Evolutionary conservation across 129 eudicot genomes (phyloP).

Genomic region (Oenanthe sinensis): DNA sequence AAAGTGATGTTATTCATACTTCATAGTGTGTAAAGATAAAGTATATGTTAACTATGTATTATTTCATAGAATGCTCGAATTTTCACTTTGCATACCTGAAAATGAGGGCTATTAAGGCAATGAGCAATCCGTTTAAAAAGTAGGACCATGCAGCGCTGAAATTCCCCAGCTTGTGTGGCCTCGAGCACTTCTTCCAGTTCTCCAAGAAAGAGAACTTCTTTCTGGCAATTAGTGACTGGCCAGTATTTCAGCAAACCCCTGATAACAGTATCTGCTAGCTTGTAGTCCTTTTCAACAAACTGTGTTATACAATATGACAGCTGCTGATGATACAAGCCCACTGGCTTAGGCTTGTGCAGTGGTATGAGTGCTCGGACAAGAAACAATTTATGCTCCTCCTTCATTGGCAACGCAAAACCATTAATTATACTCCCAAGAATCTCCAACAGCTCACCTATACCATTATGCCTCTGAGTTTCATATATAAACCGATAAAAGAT

Average conservation of each 20-base stretch:
- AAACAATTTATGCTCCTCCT: constrained; percentile 85
- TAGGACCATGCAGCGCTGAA: constrained; percentile 71
- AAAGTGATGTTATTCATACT: not conserved
- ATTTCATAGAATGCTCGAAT: not conserved
- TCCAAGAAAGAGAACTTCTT: constrained; percentile 82
- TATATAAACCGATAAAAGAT: constrained; percentile 71
- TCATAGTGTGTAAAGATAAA: not conserved
- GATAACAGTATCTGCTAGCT: constrained; percentile 62
- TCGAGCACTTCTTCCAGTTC: constrained; percentile 87
- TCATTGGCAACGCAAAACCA: constrained; percentile 91
- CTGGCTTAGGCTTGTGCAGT: constrained; percentile 73
- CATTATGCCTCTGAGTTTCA: constrained; percentile 71
- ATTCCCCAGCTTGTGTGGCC: constrained; percentile 65
- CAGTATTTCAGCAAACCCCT: constrained; percentile 77
- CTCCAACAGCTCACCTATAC: constrained; percentile 76
- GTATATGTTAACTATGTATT: not conserved
- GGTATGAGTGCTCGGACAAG: constrained; percentile 80
- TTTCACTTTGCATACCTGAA: constrained; percentile 43
- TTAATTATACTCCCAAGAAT: constrained; percentile 86
- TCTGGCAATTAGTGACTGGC: constrained; percentile 79
- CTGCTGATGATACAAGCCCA: constrained; percentile 74
- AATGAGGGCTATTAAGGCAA: constrained; percentile 74
- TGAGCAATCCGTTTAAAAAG: constrained; percentile 72
- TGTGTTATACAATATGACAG: constrained; percentile 71
- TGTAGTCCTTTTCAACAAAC: constrained; percentile 78